phyloP scores from a whole-genome alignment of 176 grass and related monocot genomes.

The Eremochloa ophiuroides region DNA sequence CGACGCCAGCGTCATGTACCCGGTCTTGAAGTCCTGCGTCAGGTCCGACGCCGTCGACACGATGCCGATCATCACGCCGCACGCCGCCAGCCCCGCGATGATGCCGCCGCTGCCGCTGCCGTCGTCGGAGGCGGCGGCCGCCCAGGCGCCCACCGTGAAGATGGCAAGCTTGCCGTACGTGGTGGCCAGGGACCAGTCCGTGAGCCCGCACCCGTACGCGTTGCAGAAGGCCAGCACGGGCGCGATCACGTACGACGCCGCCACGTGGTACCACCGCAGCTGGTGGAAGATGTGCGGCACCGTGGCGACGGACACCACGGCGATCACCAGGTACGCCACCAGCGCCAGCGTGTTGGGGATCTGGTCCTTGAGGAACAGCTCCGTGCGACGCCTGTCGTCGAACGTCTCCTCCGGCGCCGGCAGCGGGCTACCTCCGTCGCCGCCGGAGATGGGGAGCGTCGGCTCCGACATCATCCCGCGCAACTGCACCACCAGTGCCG shows the following conservation, averaged over 20 bases:
- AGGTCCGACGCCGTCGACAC: slow-evolving; percentile 63
- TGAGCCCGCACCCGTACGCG: slow-evolving; percentile 61
- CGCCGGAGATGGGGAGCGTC: slow-evolving; percentile 28
- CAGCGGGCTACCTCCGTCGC: background rate
- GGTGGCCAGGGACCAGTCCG: slow-evolving; percentile 59
- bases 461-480: slow-evolving; percentile 32
- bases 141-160: slow-evolving; percentile 57
- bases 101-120: slow-evolving; percentile 32
- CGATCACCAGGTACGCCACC: slow-evolving; percentile 31
- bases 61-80: slow-evolving; percentile 66
- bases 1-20: slow-evolving; percentile 74
- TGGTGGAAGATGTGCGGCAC: slow-evolving; percentile 55
- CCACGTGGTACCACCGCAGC: slow-evolving; percentile 63
- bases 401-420: slow-evolving; percentile 29
- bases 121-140: background rate
- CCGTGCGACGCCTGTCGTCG: slow-evolving; percentile 47
- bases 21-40: slow-evolving; percentile 68
- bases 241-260: slow-evolving; percentile 44
- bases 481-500: slow-evolving; percentile 35
- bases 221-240: slow-evolving; percentile 70
- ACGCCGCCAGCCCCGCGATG: slow-evolving; percentile 45
- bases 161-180: slow-evolving; percentile 64
- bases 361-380: slow-evolving; percentile 66
- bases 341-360: slow-evolving; percentile 55
- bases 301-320: slow-evolving; percentile 37